phyloP scores from a whole-genome alignment of 2,329 filamentous ascomycete species.

The Pezicula rhizophila region DNA sequence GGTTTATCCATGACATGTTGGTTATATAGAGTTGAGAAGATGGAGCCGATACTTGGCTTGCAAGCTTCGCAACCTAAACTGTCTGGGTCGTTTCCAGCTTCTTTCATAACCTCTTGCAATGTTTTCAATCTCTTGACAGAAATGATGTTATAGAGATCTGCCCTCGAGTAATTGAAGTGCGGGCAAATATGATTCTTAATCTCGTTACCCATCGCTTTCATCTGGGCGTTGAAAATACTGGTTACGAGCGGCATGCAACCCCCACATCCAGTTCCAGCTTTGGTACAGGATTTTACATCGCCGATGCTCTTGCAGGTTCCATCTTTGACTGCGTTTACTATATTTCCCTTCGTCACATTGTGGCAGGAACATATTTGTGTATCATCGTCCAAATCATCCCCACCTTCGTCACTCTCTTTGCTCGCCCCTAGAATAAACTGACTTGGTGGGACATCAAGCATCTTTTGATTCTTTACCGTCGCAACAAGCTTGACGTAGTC shows the following conservation, averaged over 20 bases:
- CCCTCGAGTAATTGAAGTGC: constrained; percentile 78
- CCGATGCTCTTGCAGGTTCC: constrained; percentile 76
- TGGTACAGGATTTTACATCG: constrained; percentile 83
- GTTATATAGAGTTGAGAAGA: constrained; percentile 79
- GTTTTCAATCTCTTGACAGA: constrained; percentile 72
- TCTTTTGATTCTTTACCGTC: constrained; percentile 78
- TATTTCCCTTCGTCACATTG: constrained; percentile 82
- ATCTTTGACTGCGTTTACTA: constrained; percentile 66
- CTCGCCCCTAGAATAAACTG: constrained; percentile 78
- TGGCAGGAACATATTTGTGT: constrained; percentile 90
- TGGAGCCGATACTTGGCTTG: constrained; percentile 76
- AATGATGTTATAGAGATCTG: constrained; percentile 85
- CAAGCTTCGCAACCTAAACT: constrained; percentile 83
- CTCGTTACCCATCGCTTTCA: constrained; percentile 79
- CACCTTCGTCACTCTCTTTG: constrained; percentile 67
- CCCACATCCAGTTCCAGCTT: constrained; percentile 84
- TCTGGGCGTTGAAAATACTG: constrained; percentile 83
- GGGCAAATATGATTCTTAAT: constrained; percentile 81
- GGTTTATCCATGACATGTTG: constrained; percentile 70
- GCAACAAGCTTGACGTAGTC: constrained; percentile 88
- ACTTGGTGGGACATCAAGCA: constrained; percentile 69
- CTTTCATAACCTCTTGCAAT: constrained; percentile 71
- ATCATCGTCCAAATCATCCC: constrained; percentile 74
- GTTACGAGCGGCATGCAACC: constrained; percentile 86
- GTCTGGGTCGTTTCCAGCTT: constrained; percentile 63